phyloP scores from a whole-genome alignment of 164 flowering plant species.

The Sextonia rubra region DNA sequence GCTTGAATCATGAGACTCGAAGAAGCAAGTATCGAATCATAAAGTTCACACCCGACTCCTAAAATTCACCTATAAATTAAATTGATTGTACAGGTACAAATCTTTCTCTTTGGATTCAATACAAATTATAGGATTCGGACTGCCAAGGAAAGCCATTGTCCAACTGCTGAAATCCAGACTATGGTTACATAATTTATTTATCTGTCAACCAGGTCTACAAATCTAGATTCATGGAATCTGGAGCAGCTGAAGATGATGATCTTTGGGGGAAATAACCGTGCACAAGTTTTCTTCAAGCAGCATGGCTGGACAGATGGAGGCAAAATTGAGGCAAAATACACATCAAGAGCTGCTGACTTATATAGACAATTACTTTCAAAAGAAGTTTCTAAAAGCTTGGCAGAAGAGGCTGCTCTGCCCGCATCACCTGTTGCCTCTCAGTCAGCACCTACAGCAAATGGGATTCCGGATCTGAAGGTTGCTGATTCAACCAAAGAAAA shows the following conservation, averaged over 20 bases:
- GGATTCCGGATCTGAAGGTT: slow-evolving; percentile 46
- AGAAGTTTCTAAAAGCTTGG: slow-evolving; percentile 87
- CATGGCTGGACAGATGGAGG: slow-evolving; percentile 99
- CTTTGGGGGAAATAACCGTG: slow-evolving; percentile 96
- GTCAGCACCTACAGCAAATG: slow-evolving; percentile 45
- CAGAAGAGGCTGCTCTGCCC: slow-evolving; percentile 60
- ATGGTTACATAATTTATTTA: too few species aligned
- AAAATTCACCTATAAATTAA: too few species aligned
- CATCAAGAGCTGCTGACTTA: slow-evolving; percentile 96
- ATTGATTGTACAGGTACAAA: too few species aligned
- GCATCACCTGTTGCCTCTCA: slow-evolving; percentile 76
- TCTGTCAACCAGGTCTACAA: slow-evolving; percentile 63
- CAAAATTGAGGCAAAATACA: slow-evolving; percentile 95
- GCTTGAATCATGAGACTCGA: too few species aligned
- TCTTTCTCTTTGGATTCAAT: too few species aligned
- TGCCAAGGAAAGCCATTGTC: too few species aligned
- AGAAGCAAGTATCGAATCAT: too few species aligned
- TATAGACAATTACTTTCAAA: slow-evolving; percentile 83
- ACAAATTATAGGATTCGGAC: too few species aligned
- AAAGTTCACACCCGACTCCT: too few species aligned
- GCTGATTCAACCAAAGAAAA: slow-evolving; percentile 48
- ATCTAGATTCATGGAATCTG: slow-evolving; percentile 90
- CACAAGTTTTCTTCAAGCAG: slow-evolving; percentile 94
- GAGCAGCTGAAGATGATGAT: slow-evolving; percentile 89
- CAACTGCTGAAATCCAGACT: too few species aligned